Base-by-base conservation (phyloP, 768 basidiomycete genomes). In the Lactifluus subvellereus region DNA sequence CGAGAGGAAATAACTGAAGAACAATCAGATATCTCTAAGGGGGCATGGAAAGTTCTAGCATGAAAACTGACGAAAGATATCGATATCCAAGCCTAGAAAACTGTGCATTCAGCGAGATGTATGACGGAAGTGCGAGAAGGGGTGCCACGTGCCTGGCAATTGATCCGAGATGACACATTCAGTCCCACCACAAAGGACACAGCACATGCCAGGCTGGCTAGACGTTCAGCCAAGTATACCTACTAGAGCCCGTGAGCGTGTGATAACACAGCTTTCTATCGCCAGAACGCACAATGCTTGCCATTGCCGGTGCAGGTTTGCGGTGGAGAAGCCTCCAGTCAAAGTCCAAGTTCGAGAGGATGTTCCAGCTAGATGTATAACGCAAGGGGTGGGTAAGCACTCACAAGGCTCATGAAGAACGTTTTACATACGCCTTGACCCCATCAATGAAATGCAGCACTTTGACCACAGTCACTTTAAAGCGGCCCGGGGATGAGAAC, bases 391-490 rank as follows among this genome's bases (percentile, higher is more conserved):
- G 47, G 43, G 38, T 20, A 47, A 42, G 10, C 18, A 4, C 8
- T 33, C 13, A 5, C 22, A 27, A 6, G 8, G 52, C 4, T 18
- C 35, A 38, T 5, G 18, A 49, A 16, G 38, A 32, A 38, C 22
- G 10, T 3, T 7, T 6, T 4, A 57, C 61, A 8, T 62, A 62
- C 61, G 57, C 56, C 16, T 62, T 62, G 40, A 57, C 33, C 1
- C 61, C 61, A 32, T 62, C 61, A 16, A 57, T 52, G 22, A 62
- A 62, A 38, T 62, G 61, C 11, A 57, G 40, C 20, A 52, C 18
- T 54, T 62, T 62, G 30, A 62, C 61, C 0, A 62, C 61, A 8
- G 55, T 57, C 48, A 62, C 61, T 62, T 18, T 22, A 20, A 37
- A 14, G 22, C n/a, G 8, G n/a, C n/a, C n/a, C n/a, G n/a, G n/a